Percentiles rank a stretch among this genome's conserved stretches.
These are phyloP conservation scores for Limnomonas spitsbergensis DNA, from an alignment of 139 green algal genomes.

Conservation along the genomic window DNA sequence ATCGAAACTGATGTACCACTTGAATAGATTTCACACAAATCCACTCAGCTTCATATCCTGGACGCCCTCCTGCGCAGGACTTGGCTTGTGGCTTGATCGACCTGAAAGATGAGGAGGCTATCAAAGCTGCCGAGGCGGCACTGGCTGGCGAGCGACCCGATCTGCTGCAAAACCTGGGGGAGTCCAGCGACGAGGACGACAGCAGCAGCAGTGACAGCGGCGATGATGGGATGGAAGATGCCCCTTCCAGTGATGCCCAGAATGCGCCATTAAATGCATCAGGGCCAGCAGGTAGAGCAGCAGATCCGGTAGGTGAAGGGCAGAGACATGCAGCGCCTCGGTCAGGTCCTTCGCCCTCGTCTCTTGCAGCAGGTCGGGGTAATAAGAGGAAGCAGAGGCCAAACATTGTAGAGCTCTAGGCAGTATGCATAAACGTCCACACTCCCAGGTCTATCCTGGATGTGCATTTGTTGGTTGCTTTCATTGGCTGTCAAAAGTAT, in stretches of 20 bases:
- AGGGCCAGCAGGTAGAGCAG: neutral
- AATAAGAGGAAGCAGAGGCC: neutral
- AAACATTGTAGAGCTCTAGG: constrained; percentile 4
- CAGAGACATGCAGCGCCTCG: no score
- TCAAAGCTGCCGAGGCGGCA: constrained; percentile 7
- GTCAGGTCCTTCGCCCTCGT: no score
- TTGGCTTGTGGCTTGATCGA: constrained; percentile 11
- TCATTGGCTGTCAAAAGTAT: no score
- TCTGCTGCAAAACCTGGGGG: neutral
- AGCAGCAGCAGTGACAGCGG: neutral
- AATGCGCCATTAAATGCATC: neutral
- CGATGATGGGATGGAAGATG: neutral
- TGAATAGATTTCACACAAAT: neutral
- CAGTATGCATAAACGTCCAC: no score
- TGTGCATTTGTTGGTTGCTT: no score
- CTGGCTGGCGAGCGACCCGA: neutral
- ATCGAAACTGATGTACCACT: no score
- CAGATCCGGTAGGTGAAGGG: neutral
- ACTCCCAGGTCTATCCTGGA: no score
- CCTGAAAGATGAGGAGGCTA: neutral
- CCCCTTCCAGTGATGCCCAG: neutral
- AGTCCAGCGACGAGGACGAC: neutral
- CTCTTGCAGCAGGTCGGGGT: neutral
- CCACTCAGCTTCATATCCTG: neutral
- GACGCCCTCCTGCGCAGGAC: neutral